These are phyloP conservation scores for Avena eriantha DNA, from an alignment of 176 grass and related monocot species.

Conservation along the genomic window DNA sequence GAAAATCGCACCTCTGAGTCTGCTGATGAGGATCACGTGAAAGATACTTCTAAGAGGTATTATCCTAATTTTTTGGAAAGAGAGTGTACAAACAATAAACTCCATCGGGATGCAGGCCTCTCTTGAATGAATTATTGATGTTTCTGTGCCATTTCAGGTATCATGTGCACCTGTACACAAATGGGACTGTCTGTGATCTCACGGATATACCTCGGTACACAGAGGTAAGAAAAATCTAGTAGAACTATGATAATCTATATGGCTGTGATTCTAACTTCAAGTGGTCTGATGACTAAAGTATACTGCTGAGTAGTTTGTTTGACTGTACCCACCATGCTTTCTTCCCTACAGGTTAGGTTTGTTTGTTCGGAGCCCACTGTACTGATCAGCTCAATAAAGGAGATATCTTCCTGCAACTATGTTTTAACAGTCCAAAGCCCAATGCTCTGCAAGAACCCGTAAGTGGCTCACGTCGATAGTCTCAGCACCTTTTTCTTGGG, in stretches of 20 bases:
- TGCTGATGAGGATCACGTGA: conserved; percentile 49
- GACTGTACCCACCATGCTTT: background rate
- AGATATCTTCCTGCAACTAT: conserved; percentile 95
- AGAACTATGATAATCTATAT: background rate
- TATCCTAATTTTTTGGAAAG: conserved; percentile 1
- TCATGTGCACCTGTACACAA: conserved; percentile 87
- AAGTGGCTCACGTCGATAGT: conserved; percentile 19
- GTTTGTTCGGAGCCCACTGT: conserved; percentile 77
- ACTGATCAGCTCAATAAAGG: conserved; percentile 86
- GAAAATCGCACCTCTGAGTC: conserved; percentile 67
- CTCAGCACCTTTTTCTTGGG: background rate
- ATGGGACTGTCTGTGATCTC: conserved; percentile 90
- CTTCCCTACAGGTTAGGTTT: conserved; percentile 76
- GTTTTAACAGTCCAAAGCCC: conserved; percentile 76
- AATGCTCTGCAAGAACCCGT: conserved; percentile 98
- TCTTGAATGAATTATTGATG: conserved; percentile 15
- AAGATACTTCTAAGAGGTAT: conserved; percentile 86
- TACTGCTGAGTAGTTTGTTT: background rate
- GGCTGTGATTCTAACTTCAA: background rate
- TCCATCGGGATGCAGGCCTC: background rate
- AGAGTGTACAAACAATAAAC: background rate
- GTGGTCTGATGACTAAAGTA: background rate
- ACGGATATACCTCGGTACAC: conserved; percentile 77
- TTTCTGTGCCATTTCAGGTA: conserved; percentile 59
- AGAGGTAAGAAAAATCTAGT: conserved; percentile 58